Evolutionary conservation across 345 rosid species (phyloP), one percentile per base, ranked within the genome.

Genomic region (Rhodamnia rubescens): DNA sequence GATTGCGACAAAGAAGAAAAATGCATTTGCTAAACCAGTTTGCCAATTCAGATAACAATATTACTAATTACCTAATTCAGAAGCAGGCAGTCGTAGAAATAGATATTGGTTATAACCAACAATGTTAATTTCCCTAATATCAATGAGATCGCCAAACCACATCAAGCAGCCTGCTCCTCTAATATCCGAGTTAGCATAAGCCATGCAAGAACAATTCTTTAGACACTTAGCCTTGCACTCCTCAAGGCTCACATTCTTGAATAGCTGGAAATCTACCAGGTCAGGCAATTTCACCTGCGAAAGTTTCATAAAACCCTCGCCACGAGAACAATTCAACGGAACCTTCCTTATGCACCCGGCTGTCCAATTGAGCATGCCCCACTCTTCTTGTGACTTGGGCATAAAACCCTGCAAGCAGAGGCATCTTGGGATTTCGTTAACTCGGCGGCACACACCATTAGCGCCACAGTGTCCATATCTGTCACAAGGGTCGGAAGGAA

Each of bases 381-480:
- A 90, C 5, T 85, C 86, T 11, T 88, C 80, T 16, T 22, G 86
- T 42, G 88, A 87, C 51, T 20, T 83, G 3, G 92, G 89, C 53
- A 74, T 24, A 52, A 91, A 92, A 4, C 94, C 92, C 11, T 85
- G 56, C 61, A 88, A 50, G 84, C 93, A 92, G 21, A 59, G 16
- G 84, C 89, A 64, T 44, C 11, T 59, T 8, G 44, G 13, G 11
- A 4, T 27, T 49, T 49, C 14, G 36, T 44, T 83, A 1, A 29
- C 18, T 16, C 24, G 10, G 29, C 24, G 10, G 29, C 84, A 83
- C 16, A 83, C 8, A 1, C 69, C 49, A 54, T 53, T 54, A 36
- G 84, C 9, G 6, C 84, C 84, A 22, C 84, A 83, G 11, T 11
- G 4, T 36, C 49, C 61, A 24, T 83, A 83, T 11, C 2, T 83